Evolutionary conservation across 805 yeast genomes (phyloP), one percentile per base, ranked within the genome.

Genomic region (Metschnikowia henanensis): DNA sequence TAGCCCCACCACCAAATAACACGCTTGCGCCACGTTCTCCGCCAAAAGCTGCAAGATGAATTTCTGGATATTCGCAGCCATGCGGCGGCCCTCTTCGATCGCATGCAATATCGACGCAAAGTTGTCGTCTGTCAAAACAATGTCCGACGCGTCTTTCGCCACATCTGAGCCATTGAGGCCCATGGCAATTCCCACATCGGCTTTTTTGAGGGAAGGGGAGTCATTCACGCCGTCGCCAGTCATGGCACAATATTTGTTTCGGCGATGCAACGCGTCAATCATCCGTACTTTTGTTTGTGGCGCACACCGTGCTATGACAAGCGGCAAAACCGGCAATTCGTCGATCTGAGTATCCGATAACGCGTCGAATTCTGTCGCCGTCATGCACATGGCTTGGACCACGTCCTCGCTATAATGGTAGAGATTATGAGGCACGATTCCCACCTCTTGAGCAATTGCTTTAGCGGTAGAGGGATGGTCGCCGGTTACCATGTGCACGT

Each of bases 241-340:
- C 92, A 84, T 85, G 15, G 91, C 91, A 35, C 63, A 83, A 75
- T 62, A 80, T 44, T 60, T 62, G 5, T 51, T 49, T 23, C 70
- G 51, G 22, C 71, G 59, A 75, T 58, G 80, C 70, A 49, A 73
- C 1, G 92, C 90, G 42, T 85, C 89, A 55, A 85, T 83, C 83
- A 86, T 81, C 51, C 88, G 72, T 15, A 84, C 91, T 61, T 86
- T 85, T 19, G 91, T 84, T 60, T 81, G 83, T 2, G 92, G 92
- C 5, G 91, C 85, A 66, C 91, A 85, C 48, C 92, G 72, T 2
- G 92, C 92, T 64, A 85, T 80, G 22, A 84, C 92, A 36, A 84
- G 67, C 2, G 91, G 91, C 37, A 85, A 66, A 6, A 80, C 81
- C 0, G 88, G 87, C 30, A 67, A 58, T 1, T 52, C 55, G 55